Conservation (phyloP, 2,329 filamentous ascomycete species). For the Alternaria conjuncta region DNA sequence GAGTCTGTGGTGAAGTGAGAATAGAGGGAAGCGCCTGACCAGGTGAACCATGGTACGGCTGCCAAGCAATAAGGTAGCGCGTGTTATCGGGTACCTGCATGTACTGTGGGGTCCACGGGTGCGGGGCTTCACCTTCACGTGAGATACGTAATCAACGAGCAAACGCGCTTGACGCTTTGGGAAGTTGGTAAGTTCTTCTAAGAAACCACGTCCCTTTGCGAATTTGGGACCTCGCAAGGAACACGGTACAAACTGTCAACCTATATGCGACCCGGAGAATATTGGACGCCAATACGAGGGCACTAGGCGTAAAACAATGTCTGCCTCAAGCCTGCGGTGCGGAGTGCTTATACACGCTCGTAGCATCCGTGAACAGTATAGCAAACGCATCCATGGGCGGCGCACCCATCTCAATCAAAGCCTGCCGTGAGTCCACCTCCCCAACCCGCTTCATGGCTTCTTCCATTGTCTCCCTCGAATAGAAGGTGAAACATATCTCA, state of each 20-base stretch:
- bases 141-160: background rate
- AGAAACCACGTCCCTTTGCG: no score
- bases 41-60: background rate
- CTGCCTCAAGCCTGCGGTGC: background rate
- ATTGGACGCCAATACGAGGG: background rate
- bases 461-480: no score
- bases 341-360: background rate
- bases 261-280: background rate
- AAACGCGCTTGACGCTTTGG: background rate
- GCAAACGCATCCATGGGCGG: background rate
- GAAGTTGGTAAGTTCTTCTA: background rate
- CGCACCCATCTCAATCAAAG: background rate
- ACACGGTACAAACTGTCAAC: rapidly evolving
- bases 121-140: background rate
- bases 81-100: background rate
- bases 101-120: background rate
- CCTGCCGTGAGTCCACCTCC: background rate
- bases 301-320: background rate
- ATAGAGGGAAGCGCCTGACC: background rate
- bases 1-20: background rate
- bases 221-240: no score
- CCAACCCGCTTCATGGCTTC: no score
- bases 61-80: background rate
- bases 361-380: background rate
- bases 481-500: no score